A percentile compares a stretch with the other conserved stretches of the same genome.
phyloP scores from a whole-genome alignment of 257 asterid species.

The Solanum neorickii region DNA sequence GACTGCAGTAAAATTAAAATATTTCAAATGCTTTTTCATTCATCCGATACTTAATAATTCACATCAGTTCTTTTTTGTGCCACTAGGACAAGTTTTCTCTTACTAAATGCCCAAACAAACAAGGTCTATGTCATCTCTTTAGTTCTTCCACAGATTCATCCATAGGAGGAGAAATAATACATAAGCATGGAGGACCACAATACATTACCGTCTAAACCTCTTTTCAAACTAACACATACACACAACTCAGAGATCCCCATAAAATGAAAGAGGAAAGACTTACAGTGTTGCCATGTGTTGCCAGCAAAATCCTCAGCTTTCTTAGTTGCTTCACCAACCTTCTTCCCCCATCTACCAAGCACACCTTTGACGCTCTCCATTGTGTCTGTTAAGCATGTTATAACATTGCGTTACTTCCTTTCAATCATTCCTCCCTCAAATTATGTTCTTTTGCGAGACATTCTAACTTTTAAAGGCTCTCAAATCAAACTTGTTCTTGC shows the following conservation, averaged over 20 bases:
- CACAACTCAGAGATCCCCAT: not conserved
- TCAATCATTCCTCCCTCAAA: not conserved
- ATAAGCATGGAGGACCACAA: not conserved
- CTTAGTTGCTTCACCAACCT: slow-evolving; percentile 76
- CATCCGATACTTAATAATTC: not conserved
- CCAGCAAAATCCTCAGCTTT: slow-evolving; percentile 94
- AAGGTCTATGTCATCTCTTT: not conserved
- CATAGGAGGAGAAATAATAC: not conserved
- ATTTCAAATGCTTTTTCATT: not conserved
- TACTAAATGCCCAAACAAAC: not conserved
- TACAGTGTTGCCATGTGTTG: slow-evolving; percentile 97
- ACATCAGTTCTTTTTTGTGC: not conserved
- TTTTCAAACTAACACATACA: not conserved
- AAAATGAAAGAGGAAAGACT: slow-evolving; percentile 19
- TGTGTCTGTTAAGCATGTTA: slow-evolving; percentile 30
- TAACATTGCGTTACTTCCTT: not conserved
- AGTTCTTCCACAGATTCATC: not conserved
- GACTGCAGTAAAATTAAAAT: not conserved
- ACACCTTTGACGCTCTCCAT: slow-evolving; percentile 73
- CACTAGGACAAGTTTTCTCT: not conserved
- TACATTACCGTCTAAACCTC: not conserved
- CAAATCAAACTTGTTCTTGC: not conserved
- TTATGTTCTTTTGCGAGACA: not conserved
- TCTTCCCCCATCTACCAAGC: slow-evolving; percentile 87
- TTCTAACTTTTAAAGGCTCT: not conserved